Percentiles rank a stretch among this genome's conserved stretches.
Conservation (phyloP, 106 monocot genomes). For the Dendrobium nobile region DNA sequence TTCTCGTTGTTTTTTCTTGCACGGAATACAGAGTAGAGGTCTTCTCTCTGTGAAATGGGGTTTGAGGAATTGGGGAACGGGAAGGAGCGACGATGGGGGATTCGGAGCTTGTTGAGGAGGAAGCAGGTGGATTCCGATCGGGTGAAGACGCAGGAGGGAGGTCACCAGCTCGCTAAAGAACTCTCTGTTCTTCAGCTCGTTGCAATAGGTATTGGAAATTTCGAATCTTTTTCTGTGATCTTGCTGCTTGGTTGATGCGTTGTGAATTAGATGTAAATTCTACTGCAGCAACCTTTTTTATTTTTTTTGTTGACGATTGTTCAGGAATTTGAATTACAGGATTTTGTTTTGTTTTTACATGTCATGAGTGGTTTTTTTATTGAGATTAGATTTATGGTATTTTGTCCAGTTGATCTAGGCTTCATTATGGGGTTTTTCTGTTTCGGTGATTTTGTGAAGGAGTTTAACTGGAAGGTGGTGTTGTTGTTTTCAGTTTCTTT, state of each 20-base stretch:
- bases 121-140: constrained; percentile 77
- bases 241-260: not conserved
- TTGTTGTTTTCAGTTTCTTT: no score
- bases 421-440: no score
- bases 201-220: constrained; percentile 44
- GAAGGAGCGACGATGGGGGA: constrained; percentile 16
- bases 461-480: no score
- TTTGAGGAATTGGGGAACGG: constrained; percentile 18
- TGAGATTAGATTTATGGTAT: not conserved
- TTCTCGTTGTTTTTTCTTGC: not conserved
- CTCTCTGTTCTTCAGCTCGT: constrained; percentile 64
- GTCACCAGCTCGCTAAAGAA: constrained; percentile 56
- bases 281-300: no score
- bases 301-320: not conserved
- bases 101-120: constrained; percentile 68
- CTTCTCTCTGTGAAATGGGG: constrained; percentile 12
- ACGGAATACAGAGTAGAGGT: not conserved
- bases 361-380: not conserved
- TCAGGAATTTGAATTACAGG: not conserved
- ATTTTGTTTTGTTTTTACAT: not conserved
- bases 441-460: no score
- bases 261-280: not conserved
- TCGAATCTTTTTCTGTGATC: not conserved
- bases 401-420: no score
- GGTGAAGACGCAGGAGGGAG: constrained; percentile 13